Percentiles rank a stretch among this genome's conserved stretches.
phyloP scores from a whole-genome alignment of 768 basidiomycete genomes.

The Tylopilus sp. region DNA sequence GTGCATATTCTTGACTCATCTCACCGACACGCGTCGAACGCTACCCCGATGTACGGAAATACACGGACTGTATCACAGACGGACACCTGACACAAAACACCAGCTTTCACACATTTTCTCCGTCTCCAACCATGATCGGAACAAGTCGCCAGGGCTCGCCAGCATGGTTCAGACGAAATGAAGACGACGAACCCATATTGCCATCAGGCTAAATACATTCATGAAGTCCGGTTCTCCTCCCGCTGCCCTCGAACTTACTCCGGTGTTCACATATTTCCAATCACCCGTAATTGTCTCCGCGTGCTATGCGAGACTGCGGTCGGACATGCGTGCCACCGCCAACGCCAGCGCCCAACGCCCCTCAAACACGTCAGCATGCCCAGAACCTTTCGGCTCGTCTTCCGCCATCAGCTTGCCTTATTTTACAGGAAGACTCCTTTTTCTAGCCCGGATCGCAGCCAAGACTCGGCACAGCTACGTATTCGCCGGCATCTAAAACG shows the following conservation, averaged over 20 bases:
- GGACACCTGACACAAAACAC: background rate
- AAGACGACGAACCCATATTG: background rate
- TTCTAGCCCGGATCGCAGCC: background rate
- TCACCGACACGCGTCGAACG: background rate
- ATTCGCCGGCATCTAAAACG: background rate
- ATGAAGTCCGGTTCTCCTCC: background rate
- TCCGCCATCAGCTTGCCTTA: background rate
- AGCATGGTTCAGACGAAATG: background rate
- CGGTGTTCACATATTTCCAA: slow-evolving; percentile 1
- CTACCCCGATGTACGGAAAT: slow-evolving; percentile 2
- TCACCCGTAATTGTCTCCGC: background rate
- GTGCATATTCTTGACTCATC: background rate
- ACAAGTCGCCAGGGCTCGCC: slow-evolving; percentile 4
- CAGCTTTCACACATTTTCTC: background rate
- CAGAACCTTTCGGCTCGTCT: background rate
- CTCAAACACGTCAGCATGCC: slow-evolving; percentile 7
- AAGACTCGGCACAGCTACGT: background rate
- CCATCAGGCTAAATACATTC: background rate
- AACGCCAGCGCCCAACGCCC: background rate
- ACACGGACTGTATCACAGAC: slow-evolving; percentile 8
- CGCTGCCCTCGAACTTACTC: background rate
- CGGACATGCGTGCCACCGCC: slow-evolving; percentile 4
- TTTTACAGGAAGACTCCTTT: background rate
- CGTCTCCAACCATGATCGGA: slow-evolving; percentile 6
- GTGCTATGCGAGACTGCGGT: background rate